Percentiles rank a stretch among this genome's conserved stretches.
Evolutionary conservation across 1,139 yeast species (phyloP).

Genomic region (Suzukiozyma palmioleophila): DNA sequence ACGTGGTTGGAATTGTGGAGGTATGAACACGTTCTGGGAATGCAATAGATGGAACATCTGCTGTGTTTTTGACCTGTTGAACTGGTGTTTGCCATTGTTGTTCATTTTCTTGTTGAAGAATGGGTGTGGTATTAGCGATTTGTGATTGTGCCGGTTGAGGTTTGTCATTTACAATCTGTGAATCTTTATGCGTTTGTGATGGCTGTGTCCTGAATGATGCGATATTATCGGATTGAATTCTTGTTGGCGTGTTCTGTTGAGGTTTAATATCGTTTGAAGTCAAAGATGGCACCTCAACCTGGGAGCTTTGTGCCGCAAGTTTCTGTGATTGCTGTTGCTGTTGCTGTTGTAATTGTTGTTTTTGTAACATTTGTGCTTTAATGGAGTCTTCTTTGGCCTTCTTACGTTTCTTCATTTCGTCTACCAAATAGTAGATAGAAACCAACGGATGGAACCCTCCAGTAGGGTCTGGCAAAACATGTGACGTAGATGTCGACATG

Average conservation of each 20-base stretch:
- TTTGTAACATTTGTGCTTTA: slow-evolving; percentile 22
- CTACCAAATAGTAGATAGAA: slow-evolving; percentile 81
- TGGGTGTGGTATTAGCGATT: slow-evolving; percentile 2
- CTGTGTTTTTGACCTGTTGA: slow-evolving; percentile 10
- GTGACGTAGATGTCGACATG: slow-evolving; percentile 36
- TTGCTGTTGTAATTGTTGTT: slow-evolving; percentile 17
- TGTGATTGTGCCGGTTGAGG: slow-evolving; percentile 6
- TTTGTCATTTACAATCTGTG: slow-evolving; percentile 8
- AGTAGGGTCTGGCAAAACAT: slow-evolving; percentile 69
- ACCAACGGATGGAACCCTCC: slow-evolving; percentile 84
- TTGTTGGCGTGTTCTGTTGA: slow-evolving; percentile 6
- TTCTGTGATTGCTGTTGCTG: slow-evolving; percentile 11
- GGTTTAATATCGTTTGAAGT: slow-evolving; percentile 1
- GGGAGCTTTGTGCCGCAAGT: slow-evolving; percentile 7
- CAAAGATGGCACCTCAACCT: slow-evolving; percentile 5
- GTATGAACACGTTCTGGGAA: slow-evolving; percentile 74
- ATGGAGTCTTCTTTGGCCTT: slow-evolving; percentile 51
- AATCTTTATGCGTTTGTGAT: slow-evolving; percentile 9
- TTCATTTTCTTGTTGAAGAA: slow-evolving; percentile 1
- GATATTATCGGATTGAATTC: slow-evolving; percentile 4
- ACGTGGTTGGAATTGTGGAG: slow-evolving; percentile 22
- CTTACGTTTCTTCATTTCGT: slow-evolving; percentile 74
- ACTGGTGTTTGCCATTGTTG: slow-evolving; percentile 7
- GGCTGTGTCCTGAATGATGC: slow-evolving; percentile 4
- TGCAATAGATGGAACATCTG: slow-evolving; percentile 23